Percentiles rank a stretch among this genome's conserved stretches.
Conservation (phyloP, 177 flowering plant genomes). For the Tripterygium wilfordii region DNA sequence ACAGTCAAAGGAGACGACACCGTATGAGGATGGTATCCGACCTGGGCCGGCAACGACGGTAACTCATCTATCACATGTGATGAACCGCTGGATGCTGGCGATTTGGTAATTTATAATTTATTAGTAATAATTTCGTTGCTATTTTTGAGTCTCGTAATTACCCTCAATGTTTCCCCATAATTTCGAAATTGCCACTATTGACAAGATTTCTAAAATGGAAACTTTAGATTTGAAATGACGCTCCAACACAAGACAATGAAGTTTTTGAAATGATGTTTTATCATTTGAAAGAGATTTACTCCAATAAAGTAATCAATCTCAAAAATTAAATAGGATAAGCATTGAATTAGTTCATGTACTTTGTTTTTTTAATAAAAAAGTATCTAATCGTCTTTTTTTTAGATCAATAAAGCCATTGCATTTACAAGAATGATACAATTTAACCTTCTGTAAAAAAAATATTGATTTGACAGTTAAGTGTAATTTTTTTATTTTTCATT, state of each 20-base stretch:
- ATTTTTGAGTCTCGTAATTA: background rate
- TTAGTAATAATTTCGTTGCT: background rate
- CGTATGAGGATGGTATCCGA: slow-evolving; percentile 4
- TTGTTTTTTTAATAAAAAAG: too few relatives aligned
- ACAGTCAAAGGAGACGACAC: slow-evolving; percentile 5
- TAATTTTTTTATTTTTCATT: too few relatives aligned
- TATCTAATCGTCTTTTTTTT: too few relatives aligned
- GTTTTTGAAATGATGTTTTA: slow-evolving; percentile 12
- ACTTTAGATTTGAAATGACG: slow-evolving; percentile 14
- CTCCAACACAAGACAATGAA: slow-evolving; percentile 17
- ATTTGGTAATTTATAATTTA: background rate
- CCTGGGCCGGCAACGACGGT: slow-evolving; percentile 11
- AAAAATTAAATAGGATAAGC: too few relatives aligned
- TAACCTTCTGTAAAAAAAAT: too few relatives aligned
- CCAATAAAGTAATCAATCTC: too few relatives aligned
- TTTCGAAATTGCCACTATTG: slow-evolving; percentile 7
- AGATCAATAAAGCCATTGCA: too few relatives aligned
- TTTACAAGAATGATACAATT: too few relatives aligned
- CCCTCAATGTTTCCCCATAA: background rate
- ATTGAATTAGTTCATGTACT: too few relatives aligned
- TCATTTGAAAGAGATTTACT: slow-evolving; percentile 4
- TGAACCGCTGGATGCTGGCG: background rate
- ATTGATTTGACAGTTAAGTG: too few relatives aligned
- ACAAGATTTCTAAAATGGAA: background rate
- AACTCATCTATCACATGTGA: too few relatives aligned